Conservation (phyloP, 768 basidiomycete species). For the Austroboletus eburneus region DNA sequence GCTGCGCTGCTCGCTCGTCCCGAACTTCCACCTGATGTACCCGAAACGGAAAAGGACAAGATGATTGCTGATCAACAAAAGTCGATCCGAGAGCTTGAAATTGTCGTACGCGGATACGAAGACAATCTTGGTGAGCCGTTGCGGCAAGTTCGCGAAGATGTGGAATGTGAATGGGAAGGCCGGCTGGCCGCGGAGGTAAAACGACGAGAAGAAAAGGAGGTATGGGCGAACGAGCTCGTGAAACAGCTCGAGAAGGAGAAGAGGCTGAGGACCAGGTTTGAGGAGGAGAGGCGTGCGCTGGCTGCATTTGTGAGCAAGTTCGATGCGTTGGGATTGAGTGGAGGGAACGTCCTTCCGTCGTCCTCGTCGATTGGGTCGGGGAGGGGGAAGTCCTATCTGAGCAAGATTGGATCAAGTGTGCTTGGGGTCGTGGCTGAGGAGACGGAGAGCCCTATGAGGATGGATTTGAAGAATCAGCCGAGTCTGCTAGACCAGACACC, state of each 20-base stretch:
- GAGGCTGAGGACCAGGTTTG: conserved; percentile 61
- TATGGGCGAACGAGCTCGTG: conserved; percentile 71
- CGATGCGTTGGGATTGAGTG: conserved; percentile 62
- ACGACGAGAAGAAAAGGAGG: conserved; percentile 64
- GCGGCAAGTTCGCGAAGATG: conserved; percentile 62
- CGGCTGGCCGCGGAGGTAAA: conserved; percentile 56
- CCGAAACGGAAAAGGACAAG: conserved; percentile 71
- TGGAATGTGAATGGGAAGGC: conserved; percentile 67
- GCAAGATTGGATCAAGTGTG: conserved; percentile 22
- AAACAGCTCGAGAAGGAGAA: conserved; percentile 77
- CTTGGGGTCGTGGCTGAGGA: conserved; percentile 30
- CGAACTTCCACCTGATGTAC: conserved; percentile 56
- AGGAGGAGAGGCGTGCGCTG: conserved; percentile 74
- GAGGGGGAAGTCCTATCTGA: conserved; percentile 50
- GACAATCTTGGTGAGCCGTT: conserved; percentile 68
- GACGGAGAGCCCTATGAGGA: conserved; percentile 49
- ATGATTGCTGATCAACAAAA: conserved; percentile 68
- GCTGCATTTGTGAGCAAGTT: conserved; percentile 80
- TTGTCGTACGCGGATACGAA: conserved; percentile 65
- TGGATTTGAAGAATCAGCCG: conserved; percentile 42
- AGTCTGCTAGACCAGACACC: conserved; percentile 59
- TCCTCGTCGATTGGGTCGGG: conserved; percentile 24
- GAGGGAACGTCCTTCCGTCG: conserved; percentile 31
- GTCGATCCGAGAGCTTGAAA: conserved; percentile 76
- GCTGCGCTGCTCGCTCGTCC: conserved; percentile 71